Evolutionary conservation across 176 grass and related monocot species (phyloP).

Genomic region (Canna indica): DNA sequence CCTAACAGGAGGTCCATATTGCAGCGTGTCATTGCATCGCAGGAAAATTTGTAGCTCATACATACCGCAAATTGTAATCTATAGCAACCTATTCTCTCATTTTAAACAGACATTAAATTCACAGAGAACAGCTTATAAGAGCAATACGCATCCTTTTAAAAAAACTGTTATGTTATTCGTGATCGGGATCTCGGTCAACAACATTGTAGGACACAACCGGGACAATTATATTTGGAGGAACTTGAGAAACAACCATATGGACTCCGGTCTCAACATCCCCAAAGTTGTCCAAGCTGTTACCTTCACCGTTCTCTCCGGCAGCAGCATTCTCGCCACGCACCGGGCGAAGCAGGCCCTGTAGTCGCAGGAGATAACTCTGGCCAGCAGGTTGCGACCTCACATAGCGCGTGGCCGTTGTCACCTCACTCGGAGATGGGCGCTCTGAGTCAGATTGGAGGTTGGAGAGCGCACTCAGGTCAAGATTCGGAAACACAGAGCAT

Average conservation of each 20-base stretch:
- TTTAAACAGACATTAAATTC: too few relatives aligned
- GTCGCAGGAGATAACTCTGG: slow-evolving; percentile 53
- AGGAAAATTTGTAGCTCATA: too few relatives aligned
- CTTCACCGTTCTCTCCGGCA: neutral
- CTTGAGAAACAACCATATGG: slow-evolving; percentile 20
- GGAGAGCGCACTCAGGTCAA: slow-evolving; percentile 85
- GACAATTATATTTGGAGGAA: slow-evolving; percentile 12
- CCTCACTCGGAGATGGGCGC: slow-evolving; percentile 35
- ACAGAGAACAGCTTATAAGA: too few relatives aligned
- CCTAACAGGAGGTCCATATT: too few relatives aligned
- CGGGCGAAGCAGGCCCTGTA: slow-evolving; percentile 45
- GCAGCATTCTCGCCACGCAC: slow-evolving; percentile 19
- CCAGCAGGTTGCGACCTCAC: slow-evolving; percentile 30
- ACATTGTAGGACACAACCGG: slow-evolving; percentile 27
- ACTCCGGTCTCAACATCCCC: slow-evolving; percentile 15
- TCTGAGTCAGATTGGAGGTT: slow-evolving; percentile 53
- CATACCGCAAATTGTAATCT: too few relatives aligned
- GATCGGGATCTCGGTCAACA: slow-evolving; percentile 16
- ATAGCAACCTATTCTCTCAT: too few relatives aligned
- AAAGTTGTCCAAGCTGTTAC: neutral
- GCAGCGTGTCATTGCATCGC: too few relatives aligned
- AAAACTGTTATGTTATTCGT: neutral
- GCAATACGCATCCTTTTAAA: too few relatives aligned
- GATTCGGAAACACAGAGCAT: slow-evolving; percentile 92
- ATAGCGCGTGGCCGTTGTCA: slow-evolving; percentile 32